Percentiles rank a stretch among this genome's conserved stretches.
Evolutionary conservation across 169 alveolate species (phyloP).

Genomic region (Eimeria brunetti): DNA sequence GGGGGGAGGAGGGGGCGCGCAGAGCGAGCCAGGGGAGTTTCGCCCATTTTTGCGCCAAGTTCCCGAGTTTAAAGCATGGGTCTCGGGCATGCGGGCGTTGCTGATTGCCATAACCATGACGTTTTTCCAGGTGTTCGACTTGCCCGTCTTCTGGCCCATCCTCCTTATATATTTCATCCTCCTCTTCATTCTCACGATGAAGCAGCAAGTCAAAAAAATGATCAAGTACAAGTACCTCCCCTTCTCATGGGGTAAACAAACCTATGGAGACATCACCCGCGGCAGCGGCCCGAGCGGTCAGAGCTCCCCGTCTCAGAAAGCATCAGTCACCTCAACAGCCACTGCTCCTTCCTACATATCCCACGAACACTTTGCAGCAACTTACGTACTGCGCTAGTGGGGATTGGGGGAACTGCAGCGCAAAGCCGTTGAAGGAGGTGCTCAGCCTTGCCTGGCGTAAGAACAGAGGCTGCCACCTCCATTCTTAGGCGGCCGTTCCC

Average conservation of each 20-base stretch:
- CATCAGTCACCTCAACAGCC: constrained; percentile 57
- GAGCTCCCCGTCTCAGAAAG: not conserved
- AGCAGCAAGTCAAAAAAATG: constrained; percentile 88
- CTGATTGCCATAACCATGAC: constrained; percentile 84
- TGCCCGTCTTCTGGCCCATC: constrained; percentile 94
- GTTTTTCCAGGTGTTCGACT: constrained; percentile 85
- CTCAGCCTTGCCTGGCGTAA: not conserved
- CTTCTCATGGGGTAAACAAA: constrained; percentile 88
- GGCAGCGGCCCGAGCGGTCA: constrained; percentile 77
- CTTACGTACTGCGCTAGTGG: constrained; percentile 77
- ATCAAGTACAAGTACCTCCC: constrained; percentile 88
- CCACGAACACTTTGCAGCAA: constrained; percentile 73
- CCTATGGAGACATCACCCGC: constrained; percentile 87
- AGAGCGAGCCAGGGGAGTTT: constrained; percentile 85
- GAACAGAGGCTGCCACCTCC: not conserved
- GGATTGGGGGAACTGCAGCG: not conserved
- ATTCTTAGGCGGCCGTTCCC: not conserved
- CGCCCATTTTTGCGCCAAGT: constrained; percentile 91
- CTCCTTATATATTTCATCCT: constrained; percentile 89
- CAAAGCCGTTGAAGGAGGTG: not conserved
- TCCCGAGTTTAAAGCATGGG: constrained; percentile 91
- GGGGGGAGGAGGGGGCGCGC: constrained; percentile 51
- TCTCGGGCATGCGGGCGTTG: constrained; percentile 84
- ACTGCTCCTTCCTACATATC: constrained; percentile 60
- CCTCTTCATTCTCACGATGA: constrained; percentile 90